phyloP scores from a whole-genome alignment of 1,139 yeast genomes.

The Debaryomyces udenii region DNA sequence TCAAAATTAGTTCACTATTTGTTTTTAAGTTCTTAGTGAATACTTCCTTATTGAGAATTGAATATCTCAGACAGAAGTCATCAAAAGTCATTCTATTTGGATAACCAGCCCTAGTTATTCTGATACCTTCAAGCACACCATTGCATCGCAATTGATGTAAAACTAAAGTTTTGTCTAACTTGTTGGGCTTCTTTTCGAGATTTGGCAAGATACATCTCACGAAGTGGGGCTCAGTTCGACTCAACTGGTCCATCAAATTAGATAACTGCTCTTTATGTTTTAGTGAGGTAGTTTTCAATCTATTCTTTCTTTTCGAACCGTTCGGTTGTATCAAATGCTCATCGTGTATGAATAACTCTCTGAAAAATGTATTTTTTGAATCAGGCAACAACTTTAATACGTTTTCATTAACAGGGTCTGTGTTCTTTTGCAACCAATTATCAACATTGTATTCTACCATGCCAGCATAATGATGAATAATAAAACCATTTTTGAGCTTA shows the following conservation, averaged over 20 bases:
- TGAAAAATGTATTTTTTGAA: conserved; percentile 58
- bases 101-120: conserved; percentile 96
- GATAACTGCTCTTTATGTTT: conserved; percentile 82
- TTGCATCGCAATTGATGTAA: conserved; percentile 91
- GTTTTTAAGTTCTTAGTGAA: conserved; percentile 58
- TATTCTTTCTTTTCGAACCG: conserved; percentile 20
- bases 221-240: conserved; percentile 90
- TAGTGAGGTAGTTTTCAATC: conserved; percentile 81
- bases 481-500: conserved; percentile 68
- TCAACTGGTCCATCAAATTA: conserved; percentile 71
- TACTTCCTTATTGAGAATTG: conserved; percentile 55
- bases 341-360: conserved; percentile 28
- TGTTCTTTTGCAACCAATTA: conserved; percentile 93
- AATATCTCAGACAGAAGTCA: conserved; percentile 77
- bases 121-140: conserved; percentile 96
- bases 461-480: conserved; percentile 92
- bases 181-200: conserved; percentile 66
- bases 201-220: conserved; percentile 96
- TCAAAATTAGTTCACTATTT: conserved; percentile 69
- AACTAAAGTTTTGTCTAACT: conserved; percentile 76
- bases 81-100: conserved; percentile 89
- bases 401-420: conserved; percentile 87
- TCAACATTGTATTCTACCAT: conserved; percentile 89
- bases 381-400: conserved; percentile 58
- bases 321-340: conserved; percentile 18